Percentiles rank a stretch among this genome's conserved stretches.
Conservation (phyloP, 495 filamentous ascomycete species). For the Bombardia bombarda region DNA sequence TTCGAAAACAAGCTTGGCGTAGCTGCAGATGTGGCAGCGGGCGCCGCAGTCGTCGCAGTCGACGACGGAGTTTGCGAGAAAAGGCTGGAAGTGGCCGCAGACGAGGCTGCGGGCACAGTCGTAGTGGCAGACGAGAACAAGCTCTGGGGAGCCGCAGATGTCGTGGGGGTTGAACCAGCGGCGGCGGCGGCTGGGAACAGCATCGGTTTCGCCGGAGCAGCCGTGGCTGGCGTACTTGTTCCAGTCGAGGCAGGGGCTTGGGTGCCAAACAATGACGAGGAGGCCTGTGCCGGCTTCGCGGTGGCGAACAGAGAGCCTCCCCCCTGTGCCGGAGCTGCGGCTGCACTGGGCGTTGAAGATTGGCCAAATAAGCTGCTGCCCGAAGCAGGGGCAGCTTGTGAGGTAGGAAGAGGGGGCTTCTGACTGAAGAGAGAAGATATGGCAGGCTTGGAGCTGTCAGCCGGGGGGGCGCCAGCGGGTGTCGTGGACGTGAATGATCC, state of each 20-base stretch:
- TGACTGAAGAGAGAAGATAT: conserved; percentile 2
- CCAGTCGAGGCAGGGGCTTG: conserved; percentile 1
- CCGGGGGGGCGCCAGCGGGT: conserved; percentile 23
- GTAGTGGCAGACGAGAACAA: conserved; percentile 3
- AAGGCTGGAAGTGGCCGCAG: conserved; percentile 13
- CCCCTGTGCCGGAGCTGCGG: conserved; percentile 2
- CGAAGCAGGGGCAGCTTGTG: neutral
- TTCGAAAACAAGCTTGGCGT: conserved; percentile 10
- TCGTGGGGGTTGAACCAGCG: neutral
- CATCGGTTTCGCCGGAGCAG: too few species aligned
- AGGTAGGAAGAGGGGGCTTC: conserved; percentile 7
- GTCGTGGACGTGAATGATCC: conserved; percentile 20
- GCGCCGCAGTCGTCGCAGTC: neutral
- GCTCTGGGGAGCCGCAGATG: conserved; percentile 10
- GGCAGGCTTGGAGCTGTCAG: conserved; percentile 15
- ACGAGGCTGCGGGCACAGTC: conserved; percentile 10
- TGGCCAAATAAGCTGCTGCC: conserved; percentile 12
- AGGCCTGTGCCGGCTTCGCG: conserved; percentile 7
- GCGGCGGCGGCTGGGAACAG: too few species aligned
- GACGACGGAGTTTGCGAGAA: conserved; percentile 9
- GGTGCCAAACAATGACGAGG: conserved; percentile 26
- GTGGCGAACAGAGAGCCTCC: neutral
- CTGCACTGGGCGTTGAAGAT: conserved; percentile 3
- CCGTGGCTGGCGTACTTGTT: neutral
- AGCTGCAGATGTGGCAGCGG: conserved; percentile 5